Base-by-base conservation (phyloP, 2,329 filamentous ascomycete genomes). In the Stagonosporopsis cucurbitacearum region DNA sequence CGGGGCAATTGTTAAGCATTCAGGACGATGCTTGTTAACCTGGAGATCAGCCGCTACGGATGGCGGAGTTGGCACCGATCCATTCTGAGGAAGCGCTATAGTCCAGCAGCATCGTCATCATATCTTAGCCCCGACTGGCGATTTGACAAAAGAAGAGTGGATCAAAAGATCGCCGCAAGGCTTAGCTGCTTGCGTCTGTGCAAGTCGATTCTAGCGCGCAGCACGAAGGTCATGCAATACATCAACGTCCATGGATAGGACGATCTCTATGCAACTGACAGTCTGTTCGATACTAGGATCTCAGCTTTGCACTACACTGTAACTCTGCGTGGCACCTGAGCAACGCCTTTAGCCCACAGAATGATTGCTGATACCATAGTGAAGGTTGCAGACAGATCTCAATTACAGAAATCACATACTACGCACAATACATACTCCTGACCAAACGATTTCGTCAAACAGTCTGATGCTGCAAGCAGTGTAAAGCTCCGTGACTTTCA, bases 41-140 rank as follows among this genome's bases (percentile, higher is more conserved):
- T 43, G 7, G 13, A 15, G 50, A 54, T 54, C 33, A n/a, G 45
- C 51, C 32, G 45, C 51, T 49, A 49, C 4, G 32, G 11, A 22
- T 11, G 12, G 17, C 48, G 48, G 39, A 50, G 32, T 23, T 26
- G 4, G 11, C 37, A 33, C 45, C 26, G 40, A 28, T 33, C 45
- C 25, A 17, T 19, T 28, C 39, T 50, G 35, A 45, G 33, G 33
- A 54, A 35, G 15, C 51, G 45, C 45, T 49, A 49, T 15, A 25
- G 13, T 15, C 7, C 12, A 5, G 11, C 6, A 11, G 17, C 26
- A 54, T 22, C 52, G 45, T 45, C 52, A 50, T 50, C 40, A 28
- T 40, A 28, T 12, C 37, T 30, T 23, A 39, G 39, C 25, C 25
- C 19, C 17, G 30, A 25, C 17, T 33, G 32, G 15, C 22, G 22